phyloP scores from a whole-genome alignment of 805 yeast genomes.

The Pichia thaimueangensis region DNA sequence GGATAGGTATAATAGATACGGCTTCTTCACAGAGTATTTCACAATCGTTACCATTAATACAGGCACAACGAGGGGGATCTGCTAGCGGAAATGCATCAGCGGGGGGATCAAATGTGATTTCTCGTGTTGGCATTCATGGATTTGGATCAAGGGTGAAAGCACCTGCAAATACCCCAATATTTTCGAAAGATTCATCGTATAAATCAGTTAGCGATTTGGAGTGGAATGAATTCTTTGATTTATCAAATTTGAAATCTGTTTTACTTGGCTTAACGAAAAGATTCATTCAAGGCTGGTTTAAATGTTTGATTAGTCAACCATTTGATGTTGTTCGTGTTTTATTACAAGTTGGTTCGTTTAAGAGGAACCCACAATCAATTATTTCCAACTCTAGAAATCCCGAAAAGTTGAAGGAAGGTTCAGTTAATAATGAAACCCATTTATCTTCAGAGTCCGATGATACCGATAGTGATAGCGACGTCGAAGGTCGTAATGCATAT shows the following conservation, averaged over 20 bases:
- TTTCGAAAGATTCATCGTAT: constrained; percentile 3
- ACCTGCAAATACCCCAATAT: constrained; percentile 30
- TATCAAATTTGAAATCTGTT: constrained; percentile 50
- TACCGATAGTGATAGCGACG: constrained; percentile 15
- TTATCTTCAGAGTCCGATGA: not conserved
- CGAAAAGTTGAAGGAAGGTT: not conserved
- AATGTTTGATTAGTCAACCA: constrained; percentile 74
- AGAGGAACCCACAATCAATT: constrained; percentile 17
- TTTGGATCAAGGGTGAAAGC: constrained; percentile 27
- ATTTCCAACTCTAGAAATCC: not conserved
- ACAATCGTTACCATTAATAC: constrained; percentile 25
- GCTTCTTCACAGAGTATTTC: constrained; percentile 30
- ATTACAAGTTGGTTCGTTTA: constrained; percentile 71
- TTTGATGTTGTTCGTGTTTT: constrained; percentile 76
- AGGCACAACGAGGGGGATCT: constrained; percentile 9
- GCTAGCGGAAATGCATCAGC: not conserved
- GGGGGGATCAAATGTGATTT: not conserved
- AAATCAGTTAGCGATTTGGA: constrained; percentile 41
- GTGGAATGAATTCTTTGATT: constrained; percentile 59
- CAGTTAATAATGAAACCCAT: constrained; percentile 28
- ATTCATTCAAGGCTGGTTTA: constrained; percentile 61
- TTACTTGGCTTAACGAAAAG: constrained; percentile 51
- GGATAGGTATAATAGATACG: constrained; percentile 31
- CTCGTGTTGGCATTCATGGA: constrained; percentile 11
- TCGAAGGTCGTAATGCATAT: constrained; percentile 16